Percentiles rank a stretch among this genome's conserved stretches.
Conservation (phyloP, 176 grass and related monocot genomes). For the Bromus sterilis region DNA sequence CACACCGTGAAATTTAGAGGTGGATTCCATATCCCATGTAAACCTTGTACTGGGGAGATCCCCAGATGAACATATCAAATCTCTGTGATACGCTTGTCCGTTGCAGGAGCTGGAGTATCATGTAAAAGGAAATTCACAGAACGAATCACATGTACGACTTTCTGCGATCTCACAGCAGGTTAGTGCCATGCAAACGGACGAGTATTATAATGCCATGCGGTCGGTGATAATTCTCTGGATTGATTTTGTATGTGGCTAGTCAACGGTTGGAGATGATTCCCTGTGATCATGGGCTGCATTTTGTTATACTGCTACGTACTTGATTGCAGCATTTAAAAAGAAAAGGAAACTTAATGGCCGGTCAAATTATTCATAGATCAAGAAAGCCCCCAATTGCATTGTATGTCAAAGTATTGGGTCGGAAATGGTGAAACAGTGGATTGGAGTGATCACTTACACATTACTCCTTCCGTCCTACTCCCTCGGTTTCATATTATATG, state of each 20-base stretch:
- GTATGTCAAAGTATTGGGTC: no score
- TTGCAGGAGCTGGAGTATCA: not conserved
- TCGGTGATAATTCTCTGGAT: conserved; percentile 14
- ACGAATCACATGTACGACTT: conserved; percentile 30
- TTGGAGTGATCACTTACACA: no score
- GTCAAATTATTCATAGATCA: no score
- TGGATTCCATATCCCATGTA: not conserved
- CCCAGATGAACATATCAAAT: conserved; percentile 18
- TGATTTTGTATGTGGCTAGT: conserved; percentile 9
- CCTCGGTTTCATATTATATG: no score
- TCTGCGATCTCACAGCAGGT: conserved; percentile 24
- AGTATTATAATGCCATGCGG: conserved; percentile 28
- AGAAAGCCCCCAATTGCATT: no score
- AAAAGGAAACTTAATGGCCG: no score
- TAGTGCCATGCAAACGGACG: not conserved
- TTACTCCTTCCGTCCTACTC: no score
- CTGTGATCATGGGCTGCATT: conserved; percentile 10
- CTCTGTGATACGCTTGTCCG: conserved; percentile 20
- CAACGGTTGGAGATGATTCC: conserved; percentile 27
- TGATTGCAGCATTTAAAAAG: no score
- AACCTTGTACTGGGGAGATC: conserved; percentile 8
- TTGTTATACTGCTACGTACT: no score
- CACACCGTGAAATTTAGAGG: not conserved
- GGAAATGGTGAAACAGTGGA: no score
- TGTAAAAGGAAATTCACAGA: conserved; percentile 19